Evolutionary conservation across 2,329 filamentous ascomycete species (phyloP).

Genomic region (Colletotrichum graminicola): DNA sequence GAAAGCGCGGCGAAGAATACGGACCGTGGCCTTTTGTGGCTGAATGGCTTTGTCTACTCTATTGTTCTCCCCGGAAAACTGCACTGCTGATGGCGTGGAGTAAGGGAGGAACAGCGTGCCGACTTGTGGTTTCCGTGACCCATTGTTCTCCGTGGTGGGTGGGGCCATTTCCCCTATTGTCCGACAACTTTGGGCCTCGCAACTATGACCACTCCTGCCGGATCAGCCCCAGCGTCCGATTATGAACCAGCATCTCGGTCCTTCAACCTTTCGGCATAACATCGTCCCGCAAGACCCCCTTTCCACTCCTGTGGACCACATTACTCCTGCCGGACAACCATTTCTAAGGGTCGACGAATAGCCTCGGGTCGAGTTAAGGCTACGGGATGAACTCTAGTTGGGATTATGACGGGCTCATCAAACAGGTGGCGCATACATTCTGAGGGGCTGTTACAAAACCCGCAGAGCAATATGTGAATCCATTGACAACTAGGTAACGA

Average conservation of each 20-base stretch:
- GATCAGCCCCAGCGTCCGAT: neutral
- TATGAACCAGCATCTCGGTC: conserved; percentile 16
- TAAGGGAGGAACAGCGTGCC: neutral
- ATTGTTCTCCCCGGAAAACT: conserved; percentile 23
- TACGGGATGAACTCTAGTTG: neutral
- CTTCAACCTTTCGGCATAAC: neutral
- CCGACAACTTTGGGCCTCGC: conserved; percentile 2
- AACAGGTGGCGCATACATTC: too few species aligned
- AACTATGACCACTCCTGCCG: conserved; percentile 9
- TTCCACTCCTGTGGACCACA: neutral
- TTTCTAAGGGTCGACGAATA: neutral
- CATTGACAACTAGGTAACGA: conserved; percentile 63
- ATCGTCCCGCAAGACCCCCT: neutral
- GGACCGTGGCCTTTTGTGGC: neutral
- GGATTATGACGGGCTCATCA: neutral
- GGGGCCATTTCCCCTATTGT: conserved; percentile 21
- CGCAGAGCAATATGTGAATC: conserved; percentile 63
- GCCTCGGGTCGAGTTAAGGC: neutral
- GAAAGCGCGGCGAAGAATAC: neutral
- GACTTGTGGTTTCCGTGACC: conserved; percentile 4
- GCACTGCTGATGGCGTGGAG: conserved; percentile 7
- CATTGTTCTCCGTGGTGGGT: conserved; percentile 38
- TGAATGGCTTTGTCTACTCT: conserved; percentile 5
- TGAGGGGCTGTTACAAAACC: conserved; percentile 49
- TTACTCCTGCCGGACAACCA: conserved; percentile 7